phyloP scores from a whole-genome alignment of 768 basidiomycete genomes.

The Polyporus arcularius region DNA sequence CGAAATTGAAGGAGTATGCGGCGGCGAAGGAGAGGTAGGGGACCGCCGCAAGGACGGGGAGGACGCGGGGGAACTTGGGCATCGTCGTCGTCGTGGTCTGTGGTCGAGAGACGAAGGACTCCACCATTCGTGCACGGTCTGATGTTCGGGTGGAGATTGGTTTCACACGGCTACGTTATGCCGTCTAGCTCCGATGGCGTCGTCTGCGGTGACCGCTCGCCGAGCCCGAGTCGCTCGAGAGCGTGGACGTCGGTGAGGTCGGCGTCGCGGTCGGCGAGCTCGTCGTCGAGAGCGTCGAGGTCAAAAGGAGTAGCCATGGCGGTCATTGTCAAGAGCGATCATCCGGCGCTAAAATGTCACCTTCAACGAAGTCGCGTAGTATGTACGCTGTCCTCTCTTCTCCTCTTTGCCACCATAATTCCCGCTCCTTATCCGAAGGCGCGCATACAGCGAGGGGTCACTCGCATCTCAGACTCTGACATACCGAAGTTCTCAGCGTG shows the following conservation, averaged over 20 bases:
- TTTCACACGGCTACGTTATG: not conserved
- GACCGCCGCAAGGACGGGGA: conserved; percentile 9
- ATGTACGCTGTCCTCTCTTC: too few species aligned
- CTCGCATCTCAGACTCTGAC: too few species aligned
- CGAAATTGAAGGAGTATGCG: conserved; percentile 46
- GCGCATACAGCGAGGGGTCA: too few species aligned
- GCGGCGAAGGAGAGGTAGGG: conserved; percentile 33
- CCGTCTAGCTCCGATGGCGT: not conserved
- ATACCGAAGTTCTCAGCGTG: too few species aligned
- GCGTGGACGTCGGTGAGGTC: not conserved
- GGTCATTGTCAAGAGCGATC: not conserved
- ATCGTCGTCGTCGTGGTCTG: conserved; percentile 10
- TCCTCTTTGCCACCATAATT: too few species aligned
- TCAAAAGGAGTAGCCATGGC: not conserved
- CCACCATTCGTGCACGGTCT: not conserved
- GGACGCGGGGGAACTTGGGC: not conserved
- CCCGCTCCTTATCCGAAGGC: too few species aligned
- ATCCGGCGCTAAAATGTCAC: not conserved
- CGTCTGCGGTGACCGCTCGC: not conserved
- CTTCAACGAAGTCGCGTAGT: too few species aligned
- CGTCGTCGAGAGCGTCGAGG: not conserved
- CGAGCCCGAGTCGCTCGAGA: not conserved
- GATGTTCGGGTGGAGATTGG: not conserved
- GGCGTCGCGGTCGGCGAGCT: not conserved
- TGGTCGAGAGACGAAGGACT: not conserved